Evolutionary conservation across 2,329 filamentous ascomycete genomes (phyloP), one percentile per base, ranked within the genome.

Genomic region (Exophiala viscosa): DNA sequence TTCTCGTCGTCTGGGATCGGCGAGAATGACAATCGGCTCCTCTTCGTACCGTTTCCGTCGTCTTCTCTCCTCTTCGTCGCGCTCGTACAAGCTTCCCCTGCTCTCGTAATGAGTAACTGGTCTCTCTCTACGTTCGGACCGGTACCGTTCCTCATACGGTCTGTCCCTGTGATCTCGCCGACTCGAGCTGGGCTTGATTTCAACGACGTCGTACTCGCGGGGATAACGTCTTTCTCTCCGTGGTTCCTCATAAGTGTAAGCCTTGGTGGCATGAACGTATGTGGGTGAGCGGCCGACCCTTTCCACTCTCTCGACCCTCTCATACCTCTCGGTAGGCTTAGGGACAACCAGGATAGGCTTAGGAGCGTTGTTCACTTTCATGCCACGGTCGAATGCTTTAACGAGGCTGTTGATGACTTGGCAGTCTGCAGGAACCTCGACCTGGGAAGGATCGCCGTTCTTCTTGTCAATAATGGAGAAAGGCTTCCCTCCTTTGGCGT

Each of bases 391-490:
- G 18, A 76, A 62, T 2, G 74, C 73, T 6, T 68, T 66, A 8
- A 76, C 64, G 13, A 77, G 64, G 14, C 62, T 64, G 13, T 66
- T 65, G 39, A 71, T 66, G 5, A 66, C 65, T 5, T 58, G 56
- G 53, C 63, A 71, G 36, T 66, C 63, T 6, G 62, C 59, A 5
- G 74, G 74, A 28, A 77, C 69, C 56, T 72, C 69, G 52, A 77
- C 66, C 17, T 73, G 65, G 2, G 68, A 69, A 1, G 64, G 60
- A 20, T 69, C 63, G 54, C 69, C 66, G 41, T 57, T 61, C 36
- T 72, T 68, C n/a, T 65, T 66, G 62, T 75, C 72, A 44, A 75
- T 66, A 6, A 68, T 65, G 0, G 73, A 75, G 57, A 69, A 73
- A 33, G 71, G 64, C 47, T 65, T 66, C n/a, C 67, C 70, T 31